Conservation (phyloP, 148 eudicot species). For the Hydrangea macrophylla region DNA sequence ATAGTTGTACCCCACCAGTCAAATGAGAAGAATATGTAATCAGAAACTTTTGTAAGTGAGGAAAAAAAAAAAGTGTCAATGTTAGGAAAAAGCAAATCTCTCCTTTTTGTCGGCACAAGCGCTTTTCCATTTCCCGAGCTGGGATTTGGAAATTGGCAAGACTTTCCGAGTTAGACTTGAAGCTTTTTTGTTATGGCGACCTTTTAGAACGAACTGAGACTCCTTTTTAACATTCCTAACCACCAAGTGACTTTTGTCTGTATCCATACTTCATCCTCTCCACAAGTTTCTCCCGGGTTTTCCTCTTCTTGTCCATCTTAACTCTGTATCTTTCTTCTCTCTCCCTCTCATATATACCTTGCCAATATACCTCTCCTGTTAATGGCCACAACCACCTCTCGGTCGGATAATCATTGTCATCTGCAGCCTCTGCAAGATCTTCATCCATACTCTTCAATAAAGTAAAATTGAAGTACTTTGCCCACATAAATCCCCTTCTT, state of each 20-base stretch:
- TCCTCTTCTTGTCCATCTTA: slow-evolving; percentile 97
- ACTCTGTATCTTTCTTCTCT: slow-evolving; percentile 82
- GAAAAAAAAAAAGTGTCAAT: no score
- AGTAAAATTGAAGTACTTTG: slow-evolving; percentile 65
- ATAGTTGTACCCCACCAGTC: no score
- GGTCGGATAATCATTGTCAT: slow-evolving; percentile 63
- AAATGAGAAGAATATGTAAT: no score
- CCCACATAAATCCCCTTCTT: slow-evolving; percentile 79
- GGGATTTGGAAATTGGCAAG: no score
- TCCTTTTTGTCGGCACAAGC: no score
- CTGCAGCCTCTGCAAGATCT: slow-evolving; percentile 95
- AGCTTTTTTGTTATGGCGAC: no score
- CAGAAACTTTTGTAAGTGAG: no score
- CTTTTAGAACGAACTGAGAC: neutral
- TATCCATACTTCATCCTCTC: slow-evolving; percentile 81
- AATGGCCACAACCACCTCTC: slow-evolving; percentile 89
- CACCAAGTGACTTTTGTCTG: slow-evolving; percentile 77
- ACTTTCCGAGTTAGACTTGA: no score
- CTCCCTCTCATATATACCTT: slow-evolving; percentile 88
- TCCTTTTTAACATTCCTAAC: slow-evolving; percentile 19
- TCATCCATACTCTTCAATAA: slow-evolving; percentile 91
- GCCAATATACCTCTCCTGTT: slow-evolving; percentile 96
- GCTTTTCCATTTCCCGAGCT: no score
- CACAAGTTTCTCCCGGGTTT: slow-evolving; percentile 61
- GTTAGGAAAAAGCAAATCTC: no score